Base-by-base conservation (phyloP, 1,139 yeast genomes). In the Lodderomyces margitis region DNA sequence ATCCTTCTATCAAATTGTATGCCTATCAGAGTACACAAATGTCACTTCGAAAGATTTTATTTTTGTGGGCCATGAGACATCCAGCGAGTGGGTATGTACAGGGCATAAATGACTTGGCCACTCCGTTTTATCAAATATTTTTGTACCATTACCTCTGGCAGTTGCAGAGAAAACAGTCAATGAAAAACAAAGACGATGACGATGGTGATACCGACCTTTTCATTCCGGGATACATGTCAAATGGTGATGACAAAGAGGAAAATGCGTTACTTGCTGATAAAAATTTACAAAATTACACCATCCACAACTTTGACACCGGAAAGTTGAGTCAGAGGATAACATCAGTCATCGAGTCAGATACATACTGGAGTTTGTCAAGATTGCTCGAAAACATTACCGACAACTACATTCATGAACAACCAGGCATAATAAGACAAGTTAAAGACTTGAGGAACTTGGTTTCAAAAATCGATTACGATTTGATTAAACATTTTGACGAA, bases 81-180 rank as follows among this genome's bases (percentile, higher is more conserved):
- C 98, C 99, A 1, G 97, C 98, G 3, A 83, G 94, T 57, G 99
- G 99, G 3, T 92, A 92, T 61, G 99, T 92, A n/a, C 99, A 92
- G 64, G 99, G 99, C 21, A 94, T 92, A 44, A 92, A 92, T 59
- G 99, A 92, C 62, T 72, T 92, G 43, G 89, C 84, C 14, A 92
- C 98, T 0, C 98, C 99, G 1, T 89, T 94, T 59, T 91, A 78
- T 61, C 96, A 92, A 61, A 83, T 92, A 0, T 92, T 92, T 57
- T 62, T 94, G 40, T 73, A 81, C 3, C 82, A 83, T 46, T 91
- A 91, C 58, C 54, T 83, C 34, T 67, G 74, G 75, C 76, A 70
- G 50, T 50, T 71, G 20, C 75, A 70, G 45, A 47, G 60, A 32
- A 51, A 51, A 17, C 14, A 23, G 19, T 12, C 16, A 20, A 53